Evolutionary conservation across 306 rosid genomes (phyloP).

Genomic region (Benincasa hispida): DNA sequence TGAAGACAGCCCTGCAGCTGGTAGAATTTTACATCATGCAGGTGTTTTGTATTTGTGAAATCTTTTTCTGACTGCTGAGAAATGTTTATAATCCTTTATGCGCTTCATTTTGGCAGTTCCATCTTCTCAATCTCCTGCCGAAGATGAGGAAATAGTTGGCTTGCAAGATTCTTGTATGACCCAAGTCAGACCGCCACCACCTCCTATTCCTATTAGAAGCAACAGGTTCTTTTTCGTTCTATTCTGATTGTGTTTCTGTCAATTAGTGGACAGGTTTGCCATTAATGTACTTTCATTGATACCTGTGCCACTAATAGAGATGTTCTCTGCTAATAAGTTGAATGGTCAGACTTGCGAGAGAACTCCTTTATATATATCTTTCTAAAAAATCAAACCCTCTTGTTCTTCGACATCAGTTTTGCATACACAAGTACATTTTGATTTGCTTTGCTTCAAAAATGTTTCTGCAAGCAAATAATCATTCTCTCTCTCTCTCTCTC

Average conservation of each 20-base stretch:
- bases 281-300: not conserved
- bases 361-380: not conserved
- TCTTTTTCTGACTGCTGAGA: not conserved
- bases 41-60: not conserved
- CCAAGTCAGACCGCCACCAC: conserved; percentile 35
- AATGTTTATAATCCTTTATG: not conserved
- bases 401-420: not conserved
- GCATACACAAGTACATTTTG: not conserved
- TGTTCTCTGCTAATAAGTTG: not conserved
- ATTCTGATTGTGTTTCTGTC: not conserved
- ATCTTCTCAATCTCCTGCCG: conserved; percentile 47
- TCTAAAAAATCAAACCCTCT: not conserved
- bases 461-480: not conserved
- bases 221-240: conserved; percentile 42
- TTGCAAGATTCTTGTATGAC: conserved; percentile 52
- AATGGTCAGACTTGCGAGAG: not conserved
- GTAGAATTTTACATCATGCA: conserved; percentile 19
- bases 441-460: not conserved
- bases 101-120: conserved; percentile 25
- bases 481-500: not conserved
- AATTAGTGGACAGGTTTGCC: not conserved
- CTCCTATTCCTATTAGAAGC: conserved; percentile 23
- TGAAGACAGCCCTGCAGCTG: conserved; percentile 52
- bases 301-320: not conserved
- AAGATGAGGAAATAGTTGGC: conserved; percentile 54